Base-by-base conservation (phyloP, 495 filamentous ascomycete genomes). In the Aspergillus heteromorphus region DNA sequence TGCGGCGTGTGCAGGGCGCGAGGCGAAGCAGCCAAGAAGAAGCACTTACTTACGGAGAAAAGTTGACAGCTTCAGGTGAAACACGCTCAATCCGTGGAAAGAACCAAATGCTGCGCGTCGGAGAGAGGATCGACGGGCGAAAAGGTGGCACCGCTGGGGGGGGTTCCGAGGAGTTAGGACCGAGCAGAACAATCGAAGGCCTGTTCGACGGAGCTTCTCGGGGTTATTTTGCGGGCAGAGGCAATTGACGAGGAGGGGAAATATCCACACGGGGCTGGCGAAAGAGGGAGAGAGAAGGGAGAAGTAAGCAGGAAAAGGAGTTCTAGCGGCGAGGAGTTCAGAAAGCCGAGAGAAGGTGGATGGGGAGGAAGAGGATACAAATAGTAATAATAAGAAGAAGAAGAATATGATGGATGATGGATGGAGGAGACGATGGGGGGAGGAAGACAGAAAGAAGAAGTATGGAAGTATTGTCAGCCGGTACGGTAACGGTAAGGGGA, bases 401-500 rank as follows among this genome's bases (percentile, higher is more conserved):
- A 25, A 45, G 57, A 25, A 13, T 41, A 45, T 13, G 40, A 48
- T 14, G 41, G 27, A 34, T 51, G 47, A 54, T 51, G 53, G 16
- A 49, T 43, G 50, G 43, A 41, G 40, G 29, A 62, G 49, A 56
- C 7, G 23, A 51, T 38, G 51, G 53, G 47, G 47, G 31, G 31
- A 57, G 30, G 47, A 45, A 57, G 45, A 53, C 38, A 47, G 49
- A 54, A 38, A 52, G 41, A 41, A 27, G 10, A 16, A 23, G 25
- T 11, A 53, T 53, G 25, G 13, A 48, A 6, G 21, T 29, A 45
- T 40, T 23, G 30, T 48, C 30, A 51, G 42, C 54, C 59, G 59
- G 65, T 65, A 67, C 60, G 62, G 65, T 18, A 21, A 65, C 63
- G 60, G 62, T 64, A 67, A n/a, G n/a, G n/a, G n/a, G n/a, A n/a